Evolutionary conservation across 768 basidiomycete genomes (phyloP), one percentile per base, ranked within the genome.

Genomic region (Pisolithus orientalis): DNA sequence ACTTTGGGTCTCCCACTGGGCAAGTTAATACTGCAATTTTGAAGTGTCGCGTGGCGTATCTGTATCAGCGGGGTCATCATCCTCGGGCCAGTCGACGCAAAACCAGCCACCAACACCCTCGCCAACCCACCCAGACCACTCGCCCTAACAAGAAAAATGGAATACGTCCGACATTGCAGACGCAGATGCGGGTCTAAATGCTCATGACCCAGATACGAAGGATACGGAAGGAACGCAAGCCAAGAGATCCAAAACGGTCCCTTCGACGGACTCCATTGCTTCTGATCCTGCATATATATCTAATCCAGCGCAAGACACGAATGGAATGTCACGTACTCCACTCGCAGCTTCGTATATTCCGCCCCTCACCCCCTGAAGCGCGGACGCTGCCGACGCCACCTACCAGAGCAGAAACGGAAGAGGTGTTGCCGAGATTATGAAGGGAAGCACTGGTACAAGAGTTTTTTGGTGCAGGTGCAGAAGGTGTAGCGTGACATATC

Each of bases 381-480:
- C 76, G 94, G 8, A 62, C 89, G 49, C 82, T 84, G 10, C 92
- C 93, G 0, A 83, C 79, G 58, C 67, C 94, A 68, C 88, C 90
- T 1, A 82, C 80, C 1, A 75, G 79, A 51, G 79, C 81, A 44
- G 88, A 94, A 67, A 86, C 91, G 87, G 90, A 90, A 63, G 65
- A 68, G 21, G 79, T 88, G 9, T 65, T 96, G 50, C 75, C 95
- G 52, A 79, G 77, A 27, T 71, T 93, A 56, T 76, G 87, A 63
- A 94, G 94, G 71, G 79, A 84, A 70, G 85, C 85, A 21, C 68
- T 95, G 42, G 80, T 91, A 51, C 85, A 90, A 60, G 91, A 96
- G 65, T 85, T 85, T 57, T 76, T 80, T 59, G 83, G 80, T n/a
- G 72, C 77, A 43, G 55, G 54, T 34, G 32, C 11, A 5, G 32